Base-by-base conservation (phyloP, 139 green algal genomes). In the Micromonas commoda region DNA sequence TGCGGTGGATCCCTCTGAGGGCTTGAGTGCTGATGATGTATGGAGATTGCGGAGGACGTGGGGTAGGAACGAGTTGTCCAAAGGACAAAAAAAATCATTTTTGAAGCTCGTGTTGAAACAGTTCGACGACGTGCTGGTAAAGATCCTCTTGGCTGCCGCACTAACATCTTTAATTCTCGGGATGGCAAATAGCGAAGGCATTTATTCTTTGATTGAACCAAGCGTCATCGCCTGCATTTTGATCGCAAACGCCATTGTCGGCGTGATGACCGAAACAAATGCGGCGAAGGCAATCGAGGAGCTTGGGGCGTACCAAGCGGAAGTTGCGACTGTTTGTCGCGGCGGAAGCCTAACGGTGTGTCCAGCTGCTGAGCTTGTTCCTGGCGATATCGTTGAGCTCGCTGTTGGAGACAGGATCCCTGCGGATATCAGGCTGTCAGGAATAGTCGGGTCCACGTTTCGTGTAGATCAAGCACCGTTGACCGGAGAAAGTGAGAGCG, bases 71-170 rank as follows among this genome's bases (percentile, higher is more conserved):
- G n/a, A n/a, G n/a, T n/a, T n/a, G n/a, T n/a, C n/a, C n/a, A n/a
- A n/a, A n/a, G n/a, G n/a, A n/a, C n/a, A n/a, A n/a, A n/a, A n/a
- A n/a, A n/a, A n/a, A n/a, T n/a, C n/a, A n/a, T 73, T 98, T 2
- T 98, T 92, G 92, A 88, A 91, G 73, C 90, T 98, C 52, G 90
- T 98, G 0, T 70, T 95, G 0, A 89, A 93, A 79, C 96, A 99
- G 82, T 98, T 99, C 79, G 90, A 98, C 72, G 96, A 99, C 86
- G 92, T 88, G 52, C 88, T 99, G 0, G 95, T 98, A 28, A 95
- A 96, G 90, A 90, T 98, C 37, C 83, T 99, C 3, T 80, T 98
- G 31, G 29, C 90, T 4, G 93, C 95, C 0, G 96, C 96, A 0
- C 71, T 84, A 0, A 86, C 98, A 0, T 97, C 91, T 5, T 97